phyloP scores from a whole-genome alignment of 176 grass and related monocot species.

The Olyra latifolia region DNA sequence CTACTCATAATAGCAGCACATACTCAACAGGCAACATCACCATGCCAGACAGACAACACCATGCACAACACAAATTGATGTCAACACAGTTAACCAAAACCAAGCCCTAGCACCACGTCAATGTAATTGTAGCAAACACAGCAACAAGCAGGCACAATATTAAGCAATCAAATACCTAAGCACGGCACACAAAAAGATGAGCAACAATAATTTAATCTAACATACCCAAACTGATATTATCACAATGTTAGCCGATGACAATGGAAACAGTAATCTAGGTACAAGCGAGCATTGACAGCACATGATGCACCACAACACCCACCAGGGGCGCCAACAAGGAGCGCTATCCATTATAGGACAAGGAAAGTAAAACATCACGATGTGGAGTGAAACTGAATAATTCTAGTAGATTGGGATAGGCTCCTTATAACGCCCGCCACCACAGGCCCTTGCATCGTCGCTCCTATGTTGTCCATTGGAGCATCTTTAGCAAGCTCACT shows the following conservation, averaged over 20 bases:
- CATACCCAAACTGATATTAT: constrained; percentile 65
- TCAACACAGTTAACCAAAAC: too few species aligned
- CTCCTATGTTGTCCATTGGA: constrained; percentile 22
- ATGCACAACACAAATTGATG: not conserved
- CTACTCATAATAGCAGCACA: not conserved
- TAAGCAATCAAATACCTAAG: not conserved
- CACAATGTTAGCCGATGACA: constrained; percentile 59
- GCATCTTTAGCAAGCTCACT: constrained; percentile 31
- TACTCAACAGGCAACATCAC: not conserved
- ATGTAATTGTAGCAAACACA: not conserved
- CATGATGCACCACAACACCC: constrained; percentile 21
- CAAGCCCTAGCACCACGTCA: not conserved
- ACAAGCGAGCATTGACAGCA: constrained; percentile 35
- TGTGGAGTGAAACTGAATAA: constrained; percentile 52
- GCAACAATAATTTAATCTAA: constrained; percentile 23
- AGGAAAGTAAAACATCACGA: constrained; percentile 48
- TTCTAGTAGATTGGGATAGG: constrained; percentile 49
- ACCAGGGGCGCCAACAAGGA: constrained; percentile 40
- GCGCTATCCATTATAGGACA: constrained; percentile 41
- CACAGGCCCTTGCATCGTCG: not conserved
- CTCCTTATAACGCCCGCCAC: constrained; percentile 19
- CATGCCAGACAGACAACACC: not conserved
- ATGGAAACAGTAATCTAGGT: constrained; percentile 58
- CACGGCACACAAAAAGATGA: too few species aligned
- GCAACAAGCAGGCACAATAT: not conserved